Evolutionary conservation across 495 filamentous ascomycete species (phyloP).

Genomic region (Xylaria telfairii): DNA sequence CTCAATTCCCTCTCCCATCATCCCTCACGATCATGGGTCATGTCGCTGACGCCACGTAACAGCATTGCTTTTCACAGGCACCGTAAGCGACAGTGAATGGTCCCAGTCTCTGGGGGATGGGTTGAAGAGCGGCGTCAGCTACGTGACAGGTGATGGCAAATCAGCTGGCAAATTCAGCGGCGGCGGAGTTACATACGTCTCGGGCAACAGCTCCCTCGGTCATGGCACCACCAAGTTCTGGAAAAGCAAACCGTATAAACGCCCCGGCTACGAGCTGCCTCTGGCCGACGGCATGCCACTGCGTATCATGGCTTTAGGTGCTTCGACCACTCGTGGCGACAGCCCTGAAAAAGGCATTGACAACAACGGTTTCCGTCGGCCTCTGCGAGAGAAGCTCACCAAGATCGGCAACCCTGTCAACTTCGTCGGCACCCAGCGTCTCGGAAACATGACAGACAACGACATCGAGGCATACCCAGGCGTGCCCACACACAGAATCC

Average conservation of each 20-base stretch:
- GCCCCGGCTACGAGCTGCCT: slow-evolving; percentile 39
- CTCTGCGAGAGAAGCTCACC: slow-evolving; percentile 36
- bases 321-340: slow-evolving; percentile 43
- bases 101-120: slow-evolving; percentile 38
- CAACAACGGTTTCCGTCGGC: slow-evolving; percentile 43
- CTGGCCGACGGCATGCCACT: slow-evolving; percentile 41
- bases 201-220: slow-evolving; percentile 27
- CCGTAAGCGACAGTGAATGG: slow-evolving; percentile 41
- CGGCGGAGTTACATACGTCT: slow-evolving; percentile 23
- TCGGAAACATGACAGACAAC: slow-evolving; percentile 47
- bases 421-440: slow-evolving; percentile 43
- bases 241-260: slow-evolving; percentile 38
- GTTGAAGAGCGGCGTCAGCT: slow-evolving; percentile 39
- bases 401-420: slow-evolving; percentile 39
- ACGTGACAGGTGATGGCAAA: slow-evolving; percentile 42
- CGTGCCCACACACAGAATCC: slow-evolving; percentile 40
- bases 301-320: slow-evolving; percentile 45
- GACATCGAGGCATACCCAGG: slow-evolving; percentile 47
- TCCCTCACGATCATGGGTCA: background rate
- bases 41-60: background rate
- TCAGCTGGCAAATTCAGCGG: slow-evolving; percentile 13
- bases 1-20: background rate
- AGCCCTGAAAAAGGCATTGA: slow-evolving; percentile 39
- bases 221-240: slow-evolving; percentile 31
- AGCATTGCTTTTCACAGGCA: slow-evolving; percentile 39